These are phyloP conservation scores for Asterophora lycoperdoides DNA, from an alignment of 768 basidiomycete genomes.

Conservation along the genomic window DNA sequence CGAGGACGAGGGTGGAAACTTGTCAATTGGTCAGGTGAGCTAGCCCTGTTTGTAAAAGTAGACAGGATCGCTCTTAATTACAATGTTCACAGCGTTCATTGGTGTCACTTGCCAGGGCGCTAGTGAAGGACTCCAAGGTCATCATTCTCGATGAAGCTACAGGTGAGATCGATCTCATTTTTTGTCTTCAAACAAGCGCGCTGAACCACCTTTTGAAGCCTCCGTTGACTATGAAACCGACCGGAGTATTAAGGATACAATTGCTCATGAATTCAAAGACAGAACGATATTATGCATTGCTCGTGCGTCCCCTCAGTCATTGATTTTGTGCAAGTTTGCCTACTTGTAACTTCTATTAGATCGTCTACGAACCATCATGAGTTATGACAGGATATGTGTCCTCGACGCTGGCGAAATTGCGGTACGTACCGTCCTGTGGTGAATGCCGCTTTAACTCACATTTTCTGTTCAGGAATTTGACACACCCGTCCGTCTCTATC, in stretches of 20 bases:
- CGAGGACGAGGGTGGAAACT: slow-evolving; percentile 82
- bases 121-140: slow-evolving; percentile 82
- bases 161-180: slow-evolving; percentile 30
- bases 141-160: slow-evolving; percentile 92
- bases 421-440: slow-evolving; percentile 33
- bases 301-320: slow-evolving; percentile 44
- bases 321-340: background rate
- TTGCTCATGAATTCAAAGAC: slow-evolving; percentile 77
- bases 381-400: slow-evolving; percentile 86
- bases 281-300: slow-evolving; percentile 86
- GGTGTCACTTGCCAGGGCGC: slow-evolving; percentile 82
- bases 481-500: slow-evolving; percentile 64
- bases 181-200: background rate
- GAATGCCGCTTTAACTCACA: background rate
- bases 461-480: slow-evolving; percentile 62
- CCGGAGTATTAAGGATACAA: slow-evolving; percentile 87
- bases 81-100: slow-evolving; percentile 57
- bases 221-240: slow-evolving; percentile 90
- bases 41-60: background rate
- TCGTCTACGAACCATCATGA: slow-evolving; percentile 81
- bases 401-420: slow-evolving; percentile 77
- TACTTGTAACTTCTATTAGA: slow-evolving; percentile 36
- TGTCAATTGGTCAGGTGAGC: slow-evolving; percentile 69
- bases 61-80: background rate
- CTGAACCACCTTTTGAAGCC: slow-evolving; percentile 34